Evolutionary conservation across 164 flowering plant genomes (phyloP).

Genomic region (Tinospora cordifolia): DNA sequence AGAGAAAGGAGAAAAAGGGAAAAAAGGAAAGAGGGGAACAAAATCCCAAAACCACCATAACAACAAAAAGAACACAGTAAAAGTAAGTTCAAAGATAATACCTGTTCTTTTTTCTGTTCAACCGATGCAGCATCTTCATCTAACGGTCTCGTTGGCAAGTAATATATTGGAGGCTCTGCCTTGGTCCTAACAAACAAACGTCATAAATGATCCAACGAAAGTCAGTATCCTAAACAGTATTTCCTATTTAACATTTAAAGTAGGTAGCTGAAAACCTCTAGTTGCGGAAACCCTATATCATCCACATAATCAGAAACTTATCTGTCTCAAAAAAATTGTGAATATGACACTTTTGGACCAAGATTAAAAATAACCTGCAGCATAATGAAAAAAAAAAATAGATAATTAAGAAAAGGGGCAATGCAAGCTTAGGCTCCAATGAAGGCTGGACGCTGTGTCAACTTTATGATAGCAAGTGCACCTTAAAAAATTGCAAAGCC

Average conservation of each 20-base stretch:
- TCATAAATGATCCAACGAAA: conserved; percentile 20
- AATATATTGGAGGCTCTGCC: conserved; percentile 80
- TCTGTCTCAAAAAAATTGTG: conserved; percentile 91
- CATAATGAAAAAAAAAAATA: background rate
- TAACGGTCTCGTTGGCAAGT: conserved; percentile 61
- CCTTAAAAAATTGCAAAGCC: conserved; percentile 89
- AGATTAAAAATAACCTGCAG: conserved; percentile 97
- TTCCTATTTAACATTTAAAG: conserved; percentile 20
- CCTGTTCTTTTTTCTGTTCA: conserved; percentile 71
- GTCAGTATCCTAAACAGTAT: conserved; percentile 8
- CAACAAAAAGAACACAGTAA: background rate
- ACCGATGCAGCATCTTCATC: conserved; percentile 48
- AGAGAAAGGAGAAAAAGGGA: background rate
- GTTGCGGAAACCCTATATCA: conserved; percentile 39
- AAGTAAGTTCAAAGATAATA: conserved; percentile 16
- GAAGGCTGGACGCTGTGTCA: background rate
- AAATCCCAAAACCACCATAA: background rate
- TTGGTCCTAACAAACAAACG: conserved; percentile 58
- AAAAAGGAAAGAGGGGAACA: background rate
- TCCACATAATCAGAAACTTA: conserved; percentile 87
- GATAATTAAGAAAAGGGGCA: background rate
- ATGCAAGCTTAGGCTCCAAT: background rate
- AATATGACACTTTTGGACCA: conserved; percentile 97
- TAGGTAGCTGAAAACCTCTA: conserved; percentile 25
- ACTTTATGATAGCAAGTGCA: conserved; percentile 9